phyloP scores from a whole-genome alignment of 495 filamentous ascomycete species.

The Penicillium atrosanguineum region DNA sequence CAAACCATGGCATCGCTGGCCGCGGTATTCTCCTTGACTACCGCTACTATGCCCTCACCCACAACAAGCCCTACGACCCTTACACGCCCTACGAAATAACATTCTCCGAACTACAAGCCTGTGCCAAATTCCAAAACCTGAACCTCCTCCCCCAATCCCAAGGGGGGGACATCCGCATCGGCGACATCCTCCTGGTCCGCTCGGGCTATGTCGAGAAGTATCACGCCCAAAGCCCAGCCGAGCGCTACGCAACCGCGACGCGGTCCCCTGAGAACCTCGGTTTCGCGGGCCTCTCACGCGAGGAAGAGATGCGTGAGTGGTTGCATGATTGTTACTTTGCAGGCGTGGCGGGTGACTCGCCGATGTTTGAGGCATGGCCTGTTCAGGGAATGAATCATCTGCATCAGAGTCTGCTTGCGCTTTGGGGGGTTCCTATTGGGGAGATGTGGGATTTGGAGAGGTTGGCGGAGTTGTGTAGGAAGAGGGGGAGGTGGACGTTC shows the following conservation, averaged over 20 bases:
- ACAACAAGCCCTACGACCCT: constrained; percentile 51
- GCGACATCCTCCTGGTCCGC: constrained; percentile 67
- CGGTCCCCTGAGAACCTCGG: constrained; percentile 45
- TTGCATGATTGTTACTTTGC: constrained; percentile 68
- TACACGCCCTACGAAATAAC: constrained; percentile 61
- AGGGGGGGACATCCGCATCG: constrained; percentile 59
- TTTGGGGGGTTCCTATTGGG: constrained; percentile 62
- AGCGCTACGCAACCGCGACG: constrained; percentile 35
- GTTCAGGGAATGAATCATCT: constrained; percentile 45
- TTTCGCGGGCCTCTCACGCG: constrained; percentile 58
- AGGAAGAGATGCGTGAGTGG: constrained; percentile 57
- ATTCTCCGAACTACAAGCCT: constrained; percentile 52
- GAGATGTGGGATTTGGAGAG: constrained; percentile 61
- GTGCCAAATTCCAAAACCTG: constrained; percentile 50
- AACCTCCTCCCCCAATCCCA: constrained; percentile 43
- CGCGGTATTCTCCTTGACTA: constrained; percentile 54
- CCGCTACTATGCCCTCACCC: constrained; percentile 34
- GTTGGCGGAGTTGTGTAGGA: constrained; percentile 44
- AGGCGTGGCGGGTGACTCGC: constrained; percentile 58
- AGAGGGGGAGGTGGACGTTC: constrained; percentile 61
- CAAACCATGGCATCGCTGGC: constrained; percentile 46
- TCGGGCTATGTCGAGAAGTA: constrained; percentile 64
- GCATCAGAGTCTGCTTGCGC: constrained; percentile 61
- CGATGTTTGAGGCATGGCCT: constrained; percentile 63
- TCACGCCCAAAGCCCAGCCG: constrained; percentile 36